Evolutionary conservation across 2,329 filamentous ascomycete species (phyloP), one percentile per base, ranked within the genome.

Genomic region (Fusarium ramigenum): DNA sequence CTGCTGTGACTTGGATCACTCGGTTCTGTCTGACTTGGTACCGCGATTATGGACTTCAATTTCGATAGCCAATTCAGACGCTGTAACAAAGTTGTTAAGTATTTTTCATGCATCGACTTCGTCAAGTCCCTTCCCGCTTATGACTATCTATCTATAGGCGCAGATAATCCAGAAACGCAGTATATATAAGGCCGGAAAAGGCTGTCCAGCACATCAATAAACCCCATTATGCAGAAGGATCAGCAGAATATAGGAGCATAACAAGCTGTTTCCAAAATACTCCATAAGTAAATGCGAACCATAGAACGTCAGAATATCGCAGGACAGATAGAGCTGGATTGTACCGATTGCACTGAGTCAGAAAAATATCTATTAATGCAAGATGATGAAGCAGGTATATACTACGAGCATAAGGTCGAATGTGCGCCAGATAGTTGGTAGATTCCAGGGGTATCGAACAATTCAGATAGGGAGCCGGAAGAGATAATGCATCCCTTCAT

Each of bases 401-500:
- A 60, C 18, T 42, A 37, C 61, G 23, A 63, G 36, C 25, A 61
- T 62, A 34, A 49, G 47, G n/a, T 62, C 44, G 47, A 63, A 68
- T 54, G 49, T 75, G 65, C 59, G 58, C 72, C 69, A 75, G 63
- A 72, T 56, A 63, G 42, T 50, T 39, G 30, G 46, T 69, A 67
- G 63, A 66, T 66, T 57, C 46, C 53, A 50, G 63, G 76, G 76
- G 75, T 78, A 77, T 78, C 71, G 72, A 68, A 65, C 62, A 69
- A 69, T 62, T 76, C 70, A 58, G 58, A 58, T 58, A 30, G 30
- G 40, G 50, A 69, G 66, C 49, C 46, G 42, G 58, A 60, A 60
- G 56, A 67, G 60, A 62, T 52, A 57, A 72, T 52, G 47, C 69
- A 76, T 77, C 71, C 66, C 69, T 66, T 70, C 42, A 69, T 63